These are phyloP conservation scores for Candida arabinofermentans DNA, from an alignment of 805 yeast species.

Conservation along the genomic window DNA sequence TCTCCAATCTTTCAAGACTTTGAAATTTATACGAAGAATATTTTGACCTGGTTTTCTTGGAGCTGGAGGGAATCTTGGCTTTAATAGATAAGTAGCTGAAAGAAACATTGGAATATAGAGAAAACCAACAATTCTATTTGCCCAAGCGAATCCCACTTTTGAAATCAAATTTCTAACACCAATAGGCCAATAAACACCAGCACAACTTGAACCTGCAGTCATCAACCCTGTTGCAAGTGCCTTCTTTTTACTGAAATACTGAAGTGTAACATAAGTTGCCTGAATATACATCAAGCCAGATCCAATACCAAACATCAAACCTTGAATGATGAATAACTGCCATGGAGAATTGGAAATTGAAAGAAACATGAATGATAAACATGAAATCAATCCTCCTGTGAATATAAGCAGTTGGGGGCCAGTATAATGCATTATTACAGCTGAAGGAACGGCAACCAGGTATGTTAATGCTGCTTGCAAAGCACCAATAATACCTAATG, in stretches of 20 bases:
- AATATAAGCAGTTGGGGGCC: constrained; percentile 38
- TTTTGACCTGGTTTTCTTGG: constrained; percentile 35
- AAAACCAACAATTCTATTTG: constrained; percentile 43
- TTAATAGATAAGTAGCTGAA: constrained; percentile 20
- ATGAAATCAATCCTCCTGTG: constrained; percentile 41
- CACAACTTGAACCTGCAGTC: constrained; percentile 46
- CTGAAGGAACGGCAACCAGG: constrained; percentile 45
- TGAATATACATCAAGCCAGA: constrained; percentile 58
- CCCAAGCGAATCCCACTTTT: constrained; percentile 42
- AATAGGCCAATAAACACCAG: constrained; percentile 47
- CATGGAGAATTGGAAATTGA: constrained; percentile 53
- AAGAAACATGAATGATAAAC: constrained; percentile 50
- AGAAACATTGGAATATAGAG: constrained; percentile 30
- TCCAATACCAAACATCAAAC: constrained; percentile 57
- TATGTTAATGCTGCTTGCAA: constrained; percentile 44
- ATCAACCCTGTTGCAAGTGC: constrained; percentile 46
- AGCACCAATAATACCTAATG: constrained; percentile 51
- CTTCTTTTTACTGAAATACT: constrained; percentile 60
- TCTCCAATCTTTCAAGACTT: constrained; percentile 35
- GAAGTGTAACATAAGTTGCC: constrained; percentile 55
- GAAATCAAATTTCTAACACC: constrained; percentile 42
- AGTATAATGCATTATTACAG: constrained; percentile 36
- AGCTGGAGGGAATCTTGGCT: constrained; percentile 29
- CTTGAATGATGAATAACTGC: constrained; percentile 69
- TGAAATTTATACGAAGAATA: constrained; percentile 30